phyloP scores from a whole-genome alignment of 1,284 basidiomycete species.

The Austroboletus niveus region DNA sequence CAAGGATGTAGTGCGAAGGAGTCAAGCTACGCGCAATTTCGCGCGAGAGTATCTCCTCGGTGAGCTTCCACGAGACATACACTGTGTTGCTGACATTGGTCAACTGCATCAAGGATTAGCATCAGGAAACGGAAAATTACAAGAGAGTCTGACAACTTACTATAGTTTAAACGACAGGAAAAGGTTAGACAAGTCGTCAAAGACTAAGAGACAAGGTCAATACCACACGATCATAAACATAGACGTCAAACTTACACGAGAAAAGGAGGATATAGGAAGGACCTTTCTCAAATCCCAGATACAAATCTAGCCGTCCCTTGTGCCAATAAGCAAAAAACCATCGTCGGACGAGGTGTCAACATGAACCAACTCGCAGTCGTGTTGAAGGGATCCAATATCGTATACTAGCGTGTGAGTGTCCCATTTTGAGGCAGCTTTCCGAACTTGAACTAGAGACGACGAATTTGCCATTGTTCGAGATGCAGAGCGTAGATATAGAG shows the following conservation, averaged over 20 bases:
- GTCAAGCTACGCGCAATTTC: conserved; percentile 4
- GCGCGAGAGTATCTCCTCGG: conserved; percentile 19
- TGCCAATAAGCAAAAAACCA: conserved; percentile 1
- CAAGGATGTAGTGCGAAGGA: conserved; percentile 1
- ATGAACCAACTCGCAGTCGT: conserved; percentile 12
- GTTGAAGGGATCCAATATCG: conserved; percentile 8
- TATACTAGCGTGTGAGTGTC: conserved; percentile 8
- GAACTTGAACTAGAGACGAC: conserved; percentile 18
- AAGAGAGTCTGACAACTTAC: conserved; percentile 12
- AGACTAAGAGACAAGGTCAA: conserved; percentile 6
- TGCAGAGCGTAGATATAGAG: conserved; percentile 10
- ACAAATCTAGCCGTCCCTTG: not conserved
- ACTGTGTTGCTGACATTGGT: conserved; percentile 13
- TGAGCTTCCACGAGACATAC: conserved; percentile 15
- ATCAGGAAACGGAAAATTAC: not conserved
- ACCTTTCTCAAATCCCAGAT: not conserved
- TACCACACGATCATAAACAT: not conserved
- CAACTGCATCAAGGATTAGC: conserved; percentile 7
- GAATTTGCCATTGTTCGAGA: conserved; percentile 24
- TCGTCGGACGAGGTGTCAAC: conserved; percentile 17
- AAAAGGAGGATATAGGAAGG: conserved; percentile 9
- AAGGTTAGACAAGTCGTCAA: conserved; percentile 6
- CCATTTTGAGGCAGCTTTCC: conserved; percentile 15
- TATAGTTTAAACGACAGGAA: not conserved
- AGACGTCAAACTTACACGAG: conserved; percentile 5